Base-by-base conservation (phyloP, 202 grass and related monocot genomes). In the Cymbopogon flexuosus region DNA sequence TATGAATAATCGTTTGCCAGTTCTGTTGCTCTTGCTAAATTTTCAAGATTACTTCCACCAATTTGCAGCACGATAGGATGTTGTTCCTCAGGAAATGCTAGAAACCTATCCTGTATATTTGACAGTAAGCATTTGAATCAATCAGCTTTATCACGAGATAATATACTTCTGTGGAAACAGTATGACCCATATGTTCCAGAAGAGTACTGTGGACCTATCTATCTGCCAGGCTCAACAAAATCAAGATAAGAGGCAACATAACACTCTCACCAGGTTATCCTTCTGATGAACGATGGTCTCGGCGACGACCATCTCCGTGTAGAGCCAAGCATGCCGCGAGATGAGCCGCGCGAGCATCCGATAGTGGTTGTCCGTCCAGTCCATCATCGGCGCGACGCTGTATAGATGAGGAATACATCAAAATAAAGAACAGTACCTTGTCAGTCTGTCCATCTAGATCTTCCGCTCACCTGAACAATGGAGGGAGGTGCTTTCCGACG, bases 341-440 rank as follows among this genome's bases (percentile, higher is more conserved):
- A 97, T 94, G 46, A 97, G 80, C 57, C 94, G 89, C 22, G 94
- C 91, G 33, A 97, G 91, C 66, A 86, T 89, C 85, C 94, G 86
- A 63, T 83, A 97, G 87, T 97, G 83, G 72, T 97, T 97, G 41
- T 97, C 94, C 47, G 94, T 97, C 94, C 94, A 97, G 16, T 94
- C 94, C 94, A 97, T 97, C 94, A 97, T 97, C 45, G 94, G 94
- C 8, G 94, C 94, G 24, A 97, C 89, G 82, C 91, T 97, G 63
- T 78, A 79, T 75, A 79, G 31, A 12, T 18, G 14, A 8, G 8
- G 64, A 12, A 78, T 13, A 21, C 35, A 73, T 65, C 15, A 52
- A 62, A 64, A 42, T 63, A 86, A 62, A 75, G 67, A 67, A 77
- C 21, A 57, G 9, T 54, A 57, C 46, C 9, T 23, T 11, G 31